Base-by-base conservation (phyloP, 805 yeast genomes). In the Candida koratica region DNA sequence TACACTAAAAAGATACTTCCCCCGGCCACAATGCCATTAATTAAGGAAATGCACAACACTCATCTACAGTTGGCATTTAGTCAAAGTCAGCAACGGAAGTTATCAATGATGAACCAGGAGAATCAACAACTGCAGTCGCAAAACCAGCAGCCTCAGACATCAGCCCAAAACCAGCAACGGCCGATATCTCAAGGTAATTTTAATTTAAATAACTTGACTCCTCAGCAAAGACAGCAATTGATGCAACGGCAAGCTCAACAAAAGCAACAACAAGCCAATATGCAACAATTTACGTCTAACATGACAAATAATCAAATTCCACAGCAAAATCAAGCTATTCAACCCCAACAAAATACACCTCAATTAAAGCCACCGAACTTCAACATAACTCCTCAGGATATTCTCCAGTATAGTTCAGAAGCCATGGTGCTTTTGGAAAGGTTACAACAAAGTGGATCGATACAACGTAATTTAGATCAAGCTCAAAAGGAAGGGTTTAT, bases 1-100 rank as follows among this genome's bases (percentile, higher is more conserved):
- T 58, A 78, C 28, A 73, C 76, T 44, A 71, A 74, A 44, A 77
- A 76, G 41, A 65, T 75, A 41, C 60, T 84, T 25, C 77, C 84
- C 1, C 71, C 74, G 5, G 71, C 77, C 22, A 74, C 73, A 17
- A 61, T 81, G 64, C 74, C 74, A 11, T 56, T 73, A 16, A 77
- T 84, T 28, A 79, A 76, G 53, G 81, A 77, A 40, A 77, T 82
- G 6, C 86, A 86, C 55, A 71, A 74, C 31, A 63, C 81, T 34
- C 89, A 82, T 55, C 64, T 77, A 40, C 85, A 78, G 46, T 54
- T 79, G 39, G 67, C 79, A 7, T 48, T 73, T 17, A 67, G 73
- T 39, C 68, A 71, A 40, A 74, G 70, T 41, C 75, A 71, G 43
- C 72, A 65, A 41, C 70, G 66, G 2, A 58, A 55, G 37, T 38